Evolutionary conservation across 305 asterid species (phyloP), one percentile per base, ranked within the genome.

Genomic region (Plantago rigida): DNA sequence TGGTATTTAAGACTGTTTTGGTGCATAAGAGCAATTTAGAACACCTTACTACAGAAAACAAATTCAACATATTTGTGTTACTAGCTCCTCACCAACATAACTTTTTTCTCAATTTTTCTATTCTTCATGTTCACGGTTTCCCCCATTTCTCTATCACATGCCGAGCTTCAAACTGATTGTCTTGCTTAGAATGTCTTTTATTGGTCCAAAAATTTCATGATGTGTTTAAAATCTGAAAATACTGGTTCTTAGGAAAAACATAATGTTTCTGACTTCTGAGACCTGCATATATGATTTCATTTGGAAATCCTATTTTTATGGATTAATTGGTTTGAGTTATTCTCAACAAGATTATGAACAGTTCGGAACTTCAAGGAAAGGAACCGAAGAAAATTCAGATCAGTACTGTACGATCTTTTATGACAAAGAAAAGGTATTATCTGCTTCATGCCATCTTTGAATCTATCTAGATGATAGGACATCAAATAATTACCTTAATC

Each of bases 301-400:
- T 36, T 36, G 7, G 42, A 36, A 36, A 6, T 1, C 42, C 13
- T 62, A 17, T 41, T 3, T 51, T 67, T 59, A 44, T 45, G 51
- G 51, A 42, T 49, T 60, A 13, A 65, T 41, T 66, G 44, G 60
- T 50, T 72, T 66, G 48, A 42, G 56, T 60, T 53, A 42, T 60
- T 59, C 17, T 68, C 7, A 59, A 69, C 39, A 72, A 92, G 97
- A 95, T 61, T 92, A 86, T 44, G 91, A 81, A 65, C 96, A 84
- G 71, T 88, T 89, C 65, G 99, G 99, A 64, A 79, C 82, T 57
- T 92, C 99, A 45, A 81, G 99, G 71, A 89, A 86, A 79, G 99
- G 97, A 51, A 72, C 85, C 13, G 95, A 86, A 63, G 97, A 89
- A 71, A 69, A 79, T 67, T 79, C 93, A 31, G 97, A 89, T 82